Conservation (phyloP, 148 eudicot species). For the Vaccinium vitisidaea region DNA sequence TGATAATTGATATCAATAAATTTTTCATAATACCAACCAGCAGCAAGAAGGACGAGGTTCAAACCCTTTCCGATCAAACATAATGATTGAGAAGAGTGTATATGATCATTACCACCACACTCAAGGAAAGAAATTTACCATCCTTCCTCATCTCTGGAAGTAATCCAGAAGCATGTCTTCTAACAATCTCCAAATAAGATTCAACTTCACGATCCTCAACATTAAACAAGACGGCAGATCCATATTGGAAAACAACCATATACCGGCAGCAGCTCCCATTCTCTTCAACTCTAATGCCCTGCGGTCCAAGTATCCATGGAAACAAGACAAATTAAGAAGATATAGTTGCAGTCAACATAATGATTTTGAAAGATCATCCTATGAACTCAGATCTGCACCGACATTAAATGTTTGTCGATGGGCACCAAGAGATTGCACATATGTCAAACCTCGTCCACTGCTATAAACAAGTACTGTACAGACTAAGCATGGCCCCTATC, state of each 20-base stretch:
- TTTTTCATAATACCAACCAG: not conserved
- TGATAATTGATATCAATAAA: not conserved
- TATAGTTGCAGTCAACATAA: not conserved
- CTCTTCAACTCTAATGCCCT: conserved; percentile 44
- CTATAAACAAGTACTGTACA: not conserved
- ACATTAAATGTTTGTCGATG: not conserved
- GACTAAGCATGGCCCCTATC: not conserved
- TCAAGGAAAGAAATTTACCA: conserved; percentile 38
- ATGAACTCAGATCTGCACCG: not conserved
- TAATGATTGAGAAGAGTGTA: not conserved
- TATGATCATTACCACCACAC: not conserved
- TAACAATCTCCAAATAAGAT: conserved; percentile 57
- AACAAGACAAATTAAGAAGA: conserved; percentile 1
- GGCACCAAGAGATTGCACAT: not conserved
- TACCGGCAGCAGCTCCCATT: conserved; percentile 41
- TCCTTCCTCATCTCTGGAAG: conserved; percentile 74
- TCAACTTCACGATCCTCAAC: conserved; percentile 85
- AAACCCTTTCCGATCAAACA: not conserved
- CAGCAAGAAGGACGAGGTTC: not conserved
- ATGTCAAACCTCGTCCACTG: not conserved
- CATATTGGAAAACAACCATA: conserved; percentile 93
- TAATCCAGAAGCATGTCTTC: conserved; percentile 86
- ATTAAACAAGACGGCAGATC: conserved; percentile 84
- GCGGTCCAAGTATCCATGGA: conserved; percentile 26
- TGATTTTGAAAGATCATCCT: not conserved